Conservation (phyloP, 2,329 filamentous ascomycete species). For the Aspergillus fumigatiaffinis region DNA sequence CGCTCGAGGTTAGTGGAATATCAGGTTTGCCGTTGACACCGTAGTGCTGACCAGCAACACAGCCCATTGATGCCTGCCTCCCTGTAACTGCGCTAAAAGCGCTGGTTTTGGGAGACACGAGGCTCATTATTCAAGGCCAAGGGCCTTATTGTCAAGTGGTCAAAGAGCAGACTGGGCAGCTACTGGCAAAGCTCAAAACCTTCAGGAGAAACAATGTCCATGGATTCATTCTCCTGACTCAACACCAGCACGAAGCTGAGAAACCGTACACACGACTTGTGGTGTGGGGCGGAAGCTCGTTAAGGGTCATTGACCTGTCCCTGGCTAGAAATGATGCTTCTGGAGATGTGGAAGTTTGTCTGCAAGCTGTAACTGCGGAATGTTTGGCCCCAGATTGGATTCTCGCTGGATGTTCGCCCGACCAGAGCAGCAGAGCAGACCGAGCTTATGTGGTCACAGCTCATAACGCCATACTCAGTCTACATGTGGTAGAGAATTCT, state of each 20-base stretch:
- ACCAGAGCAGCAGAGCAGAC: constrained; percentile 18
- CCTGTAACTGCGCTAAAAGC: constrained; percentile 40
- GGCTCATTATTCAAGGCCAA: constrained; percentile 37
- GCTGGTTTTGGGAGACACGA: constrained; percentile 21
- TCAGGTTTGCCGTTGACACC: neutral
- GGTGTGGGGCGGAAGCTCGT: constrained; percentile 66
- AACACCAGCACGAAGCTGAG: constrained; percentile 12
- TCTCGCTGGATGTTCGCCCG: constrained; percentile 56
- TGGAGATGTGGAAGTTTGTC: constrained; percentile 11
- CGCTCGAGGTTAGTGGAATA: constrained; percentile 27
- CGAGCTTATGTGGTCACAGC: constrained; percentile 69
- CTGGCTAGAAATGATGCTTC: constrained; percentile 18
- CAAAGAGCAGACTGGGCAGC: constrained; percentile 27
- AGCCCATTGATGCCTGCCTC: constrained; percentile 42
- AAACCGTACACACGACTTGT: constrained; percentile 37
- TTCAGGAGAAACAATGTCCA: constrained; percentile 39
- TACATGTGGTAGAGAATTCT: constrained; percentile 31
- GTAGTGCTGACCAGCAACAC: constrained; percentile 19
- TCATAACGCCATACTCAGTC: constrained; percentile 72
- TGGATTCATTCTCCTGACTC: constrained; percentile 30
- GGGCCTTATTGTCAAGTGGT: constrained; percentile 34
- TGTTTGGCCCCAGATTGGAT: constrained; percentile 69
- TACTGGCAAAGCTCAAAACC: constrained; percentile 26
- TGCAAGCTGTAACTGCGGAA: constrained; percentile 37
- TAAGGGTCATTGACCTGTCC: constrained; percentile 42